These are phyloP conservation scores for Tulasnella sp. DNA, from an alignment of 768 basidiomycete species.

Conservation along the genomic window DNA sequence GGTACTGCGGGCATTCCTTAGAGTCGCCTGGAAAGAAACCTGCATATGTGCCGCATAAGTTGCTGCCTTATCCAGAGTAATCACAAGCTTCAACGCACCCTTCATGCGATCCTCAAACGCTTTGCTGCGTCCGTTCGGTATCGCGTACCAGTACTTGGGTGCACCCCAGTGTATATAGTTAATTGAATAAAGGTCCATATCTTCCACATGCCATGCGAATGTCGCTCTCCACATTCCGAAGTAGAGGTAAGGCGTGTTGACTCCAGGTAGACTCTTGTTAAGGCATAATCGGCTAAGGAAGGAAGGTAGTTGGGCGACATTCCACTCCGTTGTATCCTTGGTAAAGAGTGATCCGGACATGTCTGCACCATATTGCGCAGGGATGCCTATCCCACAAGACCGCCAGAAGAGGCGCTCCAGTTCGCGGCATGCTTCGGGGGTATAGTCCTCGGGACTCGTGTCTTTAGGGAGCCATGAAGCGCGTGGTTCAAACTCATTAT, in stretches of 20 bases:
- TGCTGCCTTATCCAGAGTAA: not conserved
- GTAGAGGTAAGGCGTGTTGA: slow-evolving; percentile 95
- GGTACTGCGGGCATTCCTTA: slow-evolving; percentile 79
- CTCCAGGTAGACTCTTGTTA: slow-evolving; percentile 72
- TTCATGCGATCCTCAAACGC: slow-evolving; percentile 86
- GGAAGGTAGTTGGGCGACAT: slow-evolving; percentile 86
- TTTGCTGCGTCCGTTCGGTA: slow-evolving; percentile 75
- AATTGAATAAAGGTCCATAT: slow-evolving; percentile 98
- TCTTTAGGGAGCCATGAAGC: slow-evolving; percentile 71
- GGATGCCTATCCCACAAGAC: slow-evolving; percentile 73
- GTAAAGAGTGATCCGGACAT: slow-evolving; percentile 65
- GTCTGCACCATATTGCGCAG: slow-evolving; percentile 98
- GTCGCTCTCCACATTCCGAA: slow-evolving; percentile 99
- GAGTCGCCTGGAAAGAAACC: slow-evolving; percentile 86
- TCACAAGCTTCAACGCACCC: slow-evolving; percentile 37
- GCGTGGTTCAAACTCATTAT: slow-evolving; percentile 60
- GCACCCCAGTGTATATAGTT: slow-evolving; percentile 99
- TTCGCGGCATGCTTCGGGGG: slow-evolving; percentile 73
- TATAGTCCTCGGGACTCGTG: slow-evolving; percentile 69
- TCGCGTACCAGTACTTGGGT: slow-evolving; percentile 89
- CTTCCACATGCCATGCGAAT: slow-evolving; percentile 99
- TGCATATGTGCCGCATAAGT: slow-evolving; percentile 24
- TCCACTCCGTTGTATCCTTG: slow-evolving; percentile 75
- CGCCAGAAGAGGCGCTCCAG: slow-evolving; percentile 90
- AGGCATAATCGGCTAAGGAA: slow-evolving; percentile 65